These are phyloP conservation scores for Suillus occidentalis DNA, from an alignment of 768 basidiomycete species.

Conservation along the genomic window DNA sequence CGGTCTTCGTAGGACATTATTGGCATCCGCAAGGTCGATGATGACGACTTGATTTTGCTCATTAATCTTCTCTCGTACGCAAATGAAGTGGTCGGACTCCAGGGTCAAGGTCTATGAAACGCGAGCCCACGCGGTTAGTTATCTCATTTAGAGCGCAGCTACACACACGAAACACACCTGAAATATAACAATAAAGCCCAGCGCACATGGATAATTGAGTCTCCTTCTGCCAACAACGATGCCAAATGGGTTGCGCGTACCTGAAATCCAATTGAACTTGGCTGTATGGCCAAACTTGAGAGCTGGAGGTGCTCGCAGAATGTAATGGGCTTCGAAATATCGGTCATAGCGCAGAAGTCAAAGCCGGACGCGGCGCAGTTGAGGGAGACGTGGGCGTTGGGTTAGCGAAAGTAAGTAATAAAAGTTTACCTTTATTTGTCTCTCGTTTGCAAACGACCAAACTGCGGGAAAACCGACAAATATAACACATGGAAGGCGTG, in stretches of 20 bases:
- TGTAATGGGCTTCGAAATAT: constrained; percentile 68
- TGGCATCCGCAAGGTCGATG: constrained; percentile 95
- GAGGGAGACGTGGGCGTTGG: constrained; percentile 26
- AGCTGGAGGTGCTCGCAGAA: constrained; percentile 93
- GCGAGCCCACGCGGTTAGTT: not conserved
- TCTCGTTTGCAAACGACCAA: constrained; percentile 14
- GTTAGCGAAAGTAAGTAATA: constrained; percentile 15
- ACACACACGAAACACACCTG: constrained; percentile 20
- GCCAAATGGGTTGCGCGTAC: constrained; percentile 46
- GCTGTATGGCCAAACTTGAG: constrained; percentile 93
- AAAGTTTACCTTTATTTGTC: constrained; percentile 35
- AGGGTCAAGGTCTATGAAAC: constrained; percentile 79
- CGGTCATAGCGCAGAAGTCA: constrained; percentile 23
- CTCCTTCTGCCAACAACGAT: not conserved
- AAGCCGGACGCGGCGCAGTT: constrained; percentile 18
- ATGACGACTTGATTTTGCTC: constrained; percentile 99
- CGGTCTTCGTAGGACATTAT: constrained; percentile 93
- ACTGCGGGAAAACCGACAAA: constrained; percentile 5
- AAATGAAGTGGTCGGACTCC: constrained; percentile 98
- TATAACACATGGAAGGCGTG: not conserved
- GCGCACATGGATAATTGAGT: constrained; percentile 21
- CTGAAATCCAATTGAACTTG: constrained; percentile 96
- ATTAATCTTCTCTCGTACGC: constrained; percentile 92
- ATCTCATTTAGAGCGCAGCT: not conserved
- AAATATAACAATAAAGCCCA: constrained; percentile 19